Base-by-base conservation (phyloP, 768 basidiomycete species). In the Russula emetica region DNA sequence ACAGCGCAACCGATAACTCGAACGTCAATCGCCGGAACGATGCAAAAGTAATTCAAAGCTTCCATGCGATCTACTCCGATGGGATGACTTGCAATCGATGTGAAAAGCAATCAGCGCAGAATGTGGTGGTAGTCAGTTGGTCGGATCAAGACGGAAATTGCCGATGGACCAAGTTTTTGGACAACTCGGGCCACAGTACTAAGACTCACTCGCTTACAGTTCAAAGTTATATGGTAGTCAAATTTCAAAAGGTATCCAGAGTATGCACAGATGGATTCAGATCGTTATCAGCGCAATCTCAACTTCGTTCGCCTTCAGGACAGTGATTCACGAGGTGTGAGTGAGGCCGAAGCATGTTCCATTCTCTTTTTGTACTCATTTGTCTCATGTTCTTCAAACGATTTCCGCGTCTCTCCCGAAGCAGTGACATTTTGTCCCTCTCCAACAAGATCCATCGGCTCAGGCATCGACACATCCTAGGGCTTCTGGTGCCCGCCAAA, bases 291-390 rank as follows among this genome's bases (percentile, higher is more conserved):
- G 26, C 34, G 14, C 22, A 1, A 42, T n/a, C 20, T 44, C 44
- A n/a, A 9, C 20, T n/a, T n/a, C 0, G 9, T n/a, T 44, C 42
- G 42, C 42, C 42, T n/a, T 44, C 42, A 20, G n/a, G 42, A 6
- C 9, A 26, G 7, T 20, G 26, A 51, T 40, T 40, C 36, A 55
- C 49, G 58, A 16, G 51, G 40, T 18, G 6, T 9, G 26, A 22
- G 60, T 54, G 51, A 32, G 60, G 60, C 52, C 26, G 22, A 32
- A 28, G 50, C 59, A 42, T 60, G 50, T 52, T 42, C 26, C 1
- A 22, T 36, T 42, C 20, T 5, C 36, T 5, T 34, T 30, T 22
- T 26, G 7, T 5, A 5, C 38, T 5, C 34, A 13, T 34, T 34
- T 34, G 14, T 18, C 38, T 38, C 54, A 40, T 26, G 13, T 22